Base-by-base conservation (phyloP, 768 basidiomycete species). In the Cystofilobasidium ferigula region DNA sequence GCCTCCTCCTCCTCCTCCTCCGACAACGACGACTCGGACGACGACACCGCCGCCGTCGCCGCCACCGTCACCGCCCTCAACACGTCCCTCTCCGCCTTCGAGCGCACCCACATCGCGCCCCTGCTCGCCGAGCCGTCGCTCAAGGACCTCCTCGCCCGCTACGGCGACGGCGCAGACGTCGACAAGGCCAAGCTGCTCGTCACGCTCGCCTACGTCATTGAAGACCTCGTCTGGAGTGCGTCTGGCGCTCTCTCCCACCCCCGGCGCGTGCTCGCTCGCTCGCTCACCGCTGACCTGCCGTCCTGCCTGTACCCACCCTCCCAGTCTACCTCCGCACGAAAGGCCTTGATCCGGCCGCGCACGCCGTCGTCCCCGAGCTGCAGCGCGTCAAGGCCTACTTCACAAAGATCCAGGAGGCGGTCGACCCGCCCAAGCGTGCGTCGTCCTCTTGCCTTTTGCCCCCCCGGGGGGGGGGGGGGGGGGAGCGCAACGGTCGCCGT, bases 171-270 rank as follows among this genome's bases (percentile, higher is more conserved):
- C 26, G 59, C 35, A 16, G 58, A 66, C 8, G 38, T 75, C 47
- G 73, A 74, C 30, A 57, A 71, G 47, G 75, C 74, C 0, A 77
- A 77, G 70, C 71, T 75, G 71, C 71, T 74, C 40, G 70, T 77
- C 30, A 64, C 74, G 63, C 60, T 73, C 38, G 71, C 71, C 0
- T 77, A 75, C 63, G 71, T 74, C n/a, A 70, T 77, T 34, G 72
- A 72, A 64, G 75, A 77, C 69, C 56, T 77, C 32, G 70, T 76
- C 43, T 77, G 75, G 74, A 70, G 76, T 76, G 61, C 69, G 76
- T 73, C 8, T 40, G n/a, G n/a, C n/a, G n/a, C 58, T 45, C 24
- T n/a, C 59, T 32, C 4, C n/a, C 34, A n/a, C n/a, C n/a, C n/a
- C n/a, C n/a, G n/a, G n/a, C n/a, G 14, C 14, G 36, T 38, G 20